Evolutionary conservation across 2,329 filamentous ascomycete species (phyloP).

Genomic region (Phoma herbarum): DNA sequence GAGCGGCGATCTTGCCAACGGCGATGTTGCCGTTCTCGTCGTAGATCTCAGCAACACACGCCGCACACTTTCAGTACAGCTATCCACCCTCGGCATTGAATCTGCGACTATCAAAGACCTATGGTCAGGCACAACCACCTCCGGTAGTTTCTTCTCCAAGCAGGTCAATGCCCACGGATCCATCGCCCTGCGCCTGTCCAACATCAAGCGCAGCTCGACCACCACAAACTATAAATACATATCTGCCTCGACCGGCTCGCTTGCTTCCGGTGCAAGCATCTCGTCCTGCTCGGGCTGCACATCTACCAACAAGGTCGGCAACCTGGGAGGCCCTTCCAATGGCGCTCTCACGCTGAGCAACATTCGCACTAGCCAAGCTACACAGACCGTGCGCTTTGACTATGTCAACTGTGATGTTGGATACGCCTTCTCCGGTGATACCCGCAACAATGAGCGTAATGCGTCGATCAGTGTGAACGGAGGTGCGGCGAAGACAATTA

Average conservation of each 20-base stretch:
- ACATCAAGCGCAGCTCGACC: slow-evolving; percentile 23
- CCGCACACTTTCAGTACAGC: slow-evolving; percentile 26
- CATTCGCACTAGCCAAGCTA: slow-evolving; percentile 28
- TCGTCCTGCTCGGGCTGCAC: slow-evolving; percentile 30
- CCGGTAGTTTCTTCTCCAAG: slow-evolving; percentile 25
- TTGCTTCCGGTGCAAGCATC: slow-evolving; percentile 25
- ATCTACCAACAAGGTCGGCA: slow-evolving; percentile 30
- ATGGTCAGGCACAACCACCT: slow-evolving; percentile 25
- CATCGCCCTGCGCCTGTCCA: slow-evolving; percentile 28
- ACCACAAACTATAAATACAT: slow-evolving; percentile 27
- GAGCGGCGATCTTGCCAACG: slow-evolving; percentile 32
- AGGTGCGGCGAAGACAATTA: slow-evolving; percentile 27
- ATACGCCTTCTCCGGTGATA: slow-evolving; percentile 21
- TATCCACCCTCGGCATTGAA: slow-evolving; percentile 26
- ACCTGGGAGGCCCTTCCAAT: slow-evolving; percentile 27
- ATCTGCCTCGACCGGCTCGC: slow-evolving; percentile 27
- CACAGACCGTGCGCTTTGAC: slow-evolving; percentile 28
- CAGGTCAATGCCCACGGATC: slow-evolving; percentile 32
- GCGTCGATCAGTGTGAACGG: slow-evolving; percentile 33
- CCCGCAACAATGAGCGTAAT: slow-evolving; percentile 28
- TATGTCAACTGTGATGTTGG: slow-evolving; percentile 32
- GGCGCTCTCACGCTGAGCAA: slow-evolving; percentile 29
- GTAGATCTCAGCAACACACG: slow-evolving; percentile 31
- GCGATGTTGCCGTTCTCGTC: slow-evolving; percentile 29
- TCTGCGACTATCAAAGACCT: slow-evolving; percentile 32